Percentiles rank a stretch among this genome's conserved stretches.
Evolutionary conservation across 441 rosid genomes (phyloP).

Genomic region (Theobroma grandiflorum): DNA sequence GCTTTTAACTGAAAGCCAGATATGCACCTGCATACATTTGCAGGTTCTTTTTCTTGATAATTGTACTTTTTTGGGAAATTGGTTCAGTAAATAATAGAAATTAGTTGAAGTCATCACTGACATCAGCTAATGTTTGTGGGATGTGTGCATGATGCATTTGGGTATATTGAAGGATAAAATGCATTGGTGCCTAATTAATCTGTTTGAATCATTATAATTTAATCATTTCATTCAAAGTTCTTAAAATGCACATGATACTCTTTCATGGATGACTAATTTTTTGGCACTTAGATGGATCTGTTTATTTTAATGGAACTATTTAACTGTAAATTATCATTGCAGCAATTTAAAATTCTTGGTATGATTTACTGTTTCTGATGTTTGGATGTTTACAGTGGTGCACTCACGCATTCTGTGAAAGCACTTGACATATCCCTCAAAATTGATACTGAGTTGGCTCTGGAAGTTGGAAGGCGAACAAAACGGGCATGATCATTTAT

Average conservation of each 20-base stretch:
- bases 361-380: background rate
- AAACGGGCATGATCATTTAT: constrained; percentile 63
- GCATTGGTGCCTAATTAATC: background rate
- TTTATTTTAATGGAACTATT: no score
- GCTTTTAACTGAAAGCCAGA: background rate
- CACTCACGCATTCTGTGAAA: constrained; percentile 89
- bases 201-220: background rate
- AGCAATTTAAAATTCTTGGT: background rate
- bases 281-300: background rate
- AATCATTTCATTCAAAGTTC: background rate
- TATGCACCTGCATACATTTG: background rate
- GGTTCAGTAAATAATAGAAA: background rate
- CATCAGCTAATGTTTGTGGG: background rate
- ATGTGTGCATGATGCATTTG: background rate
- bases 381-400: constrained; percentile 65
- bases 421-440: constrained; percentile 94
- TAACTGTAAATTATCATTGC: no score
- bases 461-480: constrained; percentile 87
- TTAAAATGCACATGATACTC: background rate
- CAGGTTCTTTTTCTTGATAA: background rate
- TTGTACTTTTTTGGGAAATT: background rate
- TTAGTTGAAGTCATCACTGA: background rate
- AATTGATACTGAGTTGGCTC: constrained; percentile 91
- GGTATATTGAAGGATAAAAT: background rate
- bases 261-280: background rate